Evolutionary conservation across 257 asterid genomes (phyloP).

Genomic region (Verbascum thapsus): DNA sequence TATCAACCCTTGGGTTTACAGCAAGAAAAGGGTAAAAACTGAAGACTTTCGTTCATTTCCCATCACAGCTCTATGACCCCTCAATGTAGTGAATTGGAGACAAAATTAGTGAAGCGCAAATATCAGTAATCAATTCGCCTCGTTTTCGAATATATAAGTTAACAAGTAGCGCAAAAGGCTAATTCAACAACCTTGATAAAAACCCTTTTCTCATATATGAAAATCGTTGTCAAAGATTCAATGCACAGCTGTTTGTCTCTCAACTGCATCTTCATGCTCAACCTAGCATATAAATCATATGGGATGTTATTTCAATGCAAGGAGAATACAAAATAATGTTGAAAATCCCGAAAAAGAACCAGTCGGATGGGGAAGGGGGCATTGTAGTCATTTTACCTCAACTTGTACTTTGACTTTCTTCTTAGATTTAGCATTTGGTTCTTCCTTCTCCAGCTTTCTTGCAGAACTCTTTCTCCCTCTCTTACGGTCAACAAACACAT

Average conservation of each 20-base stretch:
- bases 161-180: background rate
- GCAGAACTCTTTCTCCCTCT: slow-evolving; percentile 47
- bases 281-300: slow-evolving; percentile 61
- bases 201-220: no score
- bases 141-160: background rate
- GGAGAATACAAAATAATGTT: background rate
- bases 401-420: slow-evolving; percentile 72
- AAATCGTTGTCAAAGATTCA: no score
- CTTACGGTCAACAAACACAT: slow-evolving; percentile 41
- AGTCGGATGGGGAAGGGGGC: background rate
- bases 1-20: slow-evolving; percentile 17
- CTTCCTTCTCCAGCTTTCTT: slow-evolving; percentile 56
- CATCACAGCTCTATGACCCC: background rate
- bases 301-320: background rate
- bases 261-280: slow-evolving; percentile 61
- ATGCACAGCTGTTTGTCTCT: slow-evolving; percentile 52
- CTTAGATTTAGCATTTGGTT: slow-evolving; percentile 48
- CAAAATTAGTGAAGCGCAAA: background rate
- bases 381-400: slow-evolving; percentile 86
- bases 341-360: background rate
- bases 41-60: background rate
- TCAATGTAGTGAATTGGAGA: slow-evolving; percentile 12
- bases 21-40: no score
- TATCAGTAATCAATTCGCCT: slow-evolving; percentile 18
- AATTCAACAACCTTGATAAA: slow-evolving; percentile 10